A percentile compares a stretch with the other conserved stretches of the same genome.
Conservation (phyloP, 192 early-diverging fungal species). For the Phycomyces blakesleeanus region DNA sequence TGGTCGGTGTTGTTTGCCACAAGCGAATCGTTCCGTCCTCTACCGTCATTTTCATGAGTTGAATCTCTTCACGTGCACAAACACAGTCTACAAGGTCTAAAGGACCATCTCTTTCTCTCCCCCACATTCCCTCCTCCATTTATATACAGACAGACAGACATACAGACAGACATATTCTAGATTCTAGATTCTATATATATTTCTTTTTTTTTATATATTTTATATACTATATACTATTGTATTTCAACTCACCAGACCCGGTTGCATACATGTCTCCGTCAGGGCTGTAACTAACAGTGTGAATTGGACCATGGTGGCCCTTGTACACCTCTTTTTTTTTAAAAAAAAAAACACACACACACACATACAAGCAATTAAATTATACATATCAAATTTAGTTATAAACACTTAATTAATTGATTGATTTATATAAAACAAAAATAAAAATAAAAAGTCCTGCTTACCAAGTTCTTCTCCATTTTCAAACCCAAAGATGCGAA, state of each 20-base stretch:
- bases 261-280: constrained; percentile 91
- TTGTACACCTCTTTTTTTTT: constrained; percentile 79
- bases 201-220: no score
- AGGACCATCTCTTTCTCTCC: no score
- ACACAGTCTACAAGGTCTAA: background rate
- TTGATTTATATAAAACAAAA: no score
- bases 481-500: constrained; percentile 80
- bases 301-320: constrained; percentile 89
- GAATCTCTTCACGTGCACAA: background rate
- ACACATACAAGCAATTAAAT: no score
- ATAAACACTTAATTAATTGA: no score
- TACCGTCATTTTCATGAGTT: constrained; percentile 1
- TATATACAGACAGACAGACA: no score
- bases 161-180: no score
- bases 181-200: no score
- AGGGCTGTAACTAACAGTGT: constrained; percentile 86
- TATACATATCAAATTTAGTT: no score
- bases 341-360: no score
- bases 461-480: constrained; percentile 63
- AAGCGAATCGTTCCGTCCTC: constrained; percentile 91
- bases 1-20: constrained; percentile 84
- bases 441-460: no score
- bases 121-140: no score
- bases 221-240: background rate
- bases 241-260: constrained; percentile 51